These are phyloP conservation scores for Pontederia paniculata DNA, from an alignment of 176 grass and related monocot species.

Conservation along the genomic window DNA sequence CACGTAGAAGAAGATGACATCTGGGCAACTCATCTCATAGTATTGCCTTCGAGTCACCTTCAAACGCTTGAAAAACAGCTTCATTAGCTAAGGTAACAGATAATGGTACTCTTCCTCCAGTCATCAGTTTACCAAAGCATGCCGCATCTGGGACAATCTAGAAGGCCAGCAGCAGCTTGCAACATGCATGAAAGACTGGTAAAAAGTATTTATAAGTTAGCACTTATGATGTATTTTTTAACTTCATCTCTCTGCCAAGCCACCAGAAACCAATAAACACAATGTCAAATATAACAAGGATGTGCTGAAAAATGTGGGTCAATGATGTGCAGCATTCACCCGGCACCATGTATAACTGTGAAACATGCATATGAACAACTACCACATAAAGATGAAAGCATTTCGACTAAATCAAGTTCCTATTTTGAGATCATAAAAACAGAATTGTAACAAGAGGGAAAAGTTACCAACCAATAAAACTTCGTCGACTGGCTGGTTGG, in stretches of 20 bases:
- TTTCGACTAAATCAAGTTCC: neutral
- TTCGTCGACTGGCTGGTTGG: slow-evolving; percentile 5
- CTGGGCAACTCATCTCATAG: slow-evolving; percentile 1
- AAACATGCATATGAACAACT: neutral
- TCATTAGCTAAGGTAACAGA: slow-evolving; percentile 70
- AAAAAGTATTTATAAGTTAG: slow-evolving; percentile 1
- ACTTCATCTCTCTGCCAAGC: slow-evolving; percentile 63
- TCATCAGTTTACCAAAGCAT: slow-evolving; percentile 97
- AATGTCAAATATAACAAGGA: slow-evolving; percentile 96
- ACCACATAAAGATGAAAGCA: neutral
- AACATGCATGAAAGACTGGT: slow-evolving; percentile 10
- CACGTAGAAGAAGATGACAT: slow-evolving; percentile 8
- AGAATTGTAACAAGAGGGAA: too few relatives aligned
- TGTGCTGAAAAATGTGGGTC: slow-evolving; percentile 84
- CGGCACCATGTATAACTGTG: slow-evolving; percentile 83
- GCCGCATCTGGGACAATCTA: slow-evolving; percentile 82
- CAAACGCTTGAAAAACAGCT: slow-evolving; percentile 74
- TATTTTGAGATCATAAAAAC: too few relatives aligned
- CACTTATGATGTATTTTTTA: neutral
- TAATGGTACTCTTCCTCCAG: slow-evolving; percentile 71
- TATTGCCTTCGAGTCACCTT: slow-evolving; percentile 70
- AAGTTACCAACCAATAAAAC: too few relatives aligned
- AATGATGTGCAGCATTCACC: slow-evolving; percentile 90
- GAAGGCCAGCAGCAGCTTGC: slow-evolving; percentile 66
- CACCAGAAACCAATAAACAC: slow-evolving; percentile 92